A percentile compares a stretch with the other conserved stretches of the same genome.
These are phyloP conservation scores for Pestalotiopsis sp. DNA, from an alignment of 2,329 filamentous ascomycete genomes.

Conservation along the genomic window DNA sequence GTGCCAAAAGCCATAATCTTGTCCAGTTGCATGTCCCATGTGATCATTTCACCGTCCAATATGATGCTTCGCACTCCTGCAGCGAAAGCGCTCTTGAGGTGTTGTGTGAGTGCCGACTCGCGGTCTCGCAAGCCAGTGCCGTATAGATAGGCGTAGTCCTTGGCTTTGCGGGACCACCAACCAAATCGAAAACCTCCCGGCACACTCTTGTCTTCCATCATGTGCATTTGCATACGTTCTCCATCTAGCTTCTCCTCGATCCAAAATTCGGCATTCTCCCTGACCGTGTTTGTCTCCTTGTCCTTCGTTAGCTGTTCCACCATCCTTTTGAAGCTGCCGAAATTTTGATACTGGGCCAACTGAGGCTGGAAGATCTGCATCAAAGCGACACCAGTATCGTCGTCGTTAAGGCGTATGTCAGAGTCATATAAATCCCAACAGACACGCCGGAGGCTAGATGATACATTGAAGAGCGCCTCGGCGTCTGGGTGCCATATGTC, in stretches of 20 bases:
- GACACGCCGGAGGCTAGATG: conserved; percentile 84
- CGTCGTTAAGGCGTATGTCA: conserved; percentile 70
- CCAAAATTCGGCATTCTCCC: conserved; percentile 73
- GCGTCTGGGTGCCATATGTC: conserved; percentile 81
- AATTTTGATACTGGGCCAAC: conserved; percentile 88
- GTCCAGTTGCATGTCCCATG: conserved; percentile 88
- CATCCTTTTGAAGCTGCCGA: conserved; percentile 77
- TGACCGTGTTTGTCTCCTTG: conserved; percentile 65
- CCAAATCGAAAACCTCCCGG: conserved; percentile 74
- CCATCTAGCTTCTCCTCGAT: conserved; percentile 98
- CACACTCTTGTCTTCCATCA: conserved; percentile 70
- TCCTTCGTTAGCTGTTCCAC: conserved; percentile 58
- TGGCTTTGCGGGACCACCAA: conserved; percentile 96
- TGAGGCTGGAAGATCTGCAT: conserved; percentile 98
- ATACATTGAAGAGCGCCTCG: conserved; percentile 82
- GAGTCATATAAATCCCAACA: conserved; percentile 92
- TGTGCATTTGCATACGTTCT: conserved; percentile 95
- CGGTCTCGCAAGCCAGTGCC: conserved; percentile 76
- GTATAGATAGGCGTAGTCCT: conserved; percentile 95
- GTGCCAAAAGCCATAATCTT: conserved; percentile 89
- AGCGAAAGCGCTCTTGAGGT: conserved; percentile 77
- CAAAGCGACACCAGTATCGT: conserved; percentile 74
- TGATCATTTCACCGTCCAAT: conserved; percentile 97
- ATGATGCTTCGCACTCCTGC: conserved; percentile 83
- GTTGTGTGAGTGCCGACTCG: conserved; percentile 76